A percentile compares a stretch with the other conserved stretches of the same genome.
These are phyloP conservation scores for Lachancea lanzarotensis DNA, from an alignment of 805 yeast genomes.

Conservation along the genomic window DNA sequence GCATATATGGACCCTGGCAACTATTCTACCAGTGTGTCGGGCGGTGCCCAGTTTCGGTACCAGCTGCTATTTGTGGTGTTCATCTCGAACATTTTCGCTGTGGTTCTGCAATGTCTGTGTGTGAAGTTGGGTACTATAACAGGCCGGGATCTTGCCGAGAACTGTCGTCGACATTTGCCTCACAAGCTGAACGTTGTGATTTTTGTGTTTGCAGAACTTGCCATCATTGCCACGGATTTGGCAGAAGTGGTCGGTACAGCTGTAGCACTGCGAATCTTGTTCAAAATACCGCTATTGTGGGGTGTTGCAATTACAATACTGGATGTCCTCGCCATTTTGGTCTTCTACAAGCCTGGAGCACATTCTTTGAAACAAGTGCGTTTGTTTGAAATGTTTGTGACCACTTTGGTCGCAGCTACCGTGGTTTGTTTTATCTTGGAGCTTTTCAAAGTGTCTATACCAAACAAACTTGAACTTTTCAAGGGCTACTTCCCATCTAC, in stretches of 20 bases:
- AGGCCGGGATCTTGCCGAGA: slow-evolving; percentile 84
- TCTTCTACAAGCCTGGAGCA: slow-evolving; percentile 70
- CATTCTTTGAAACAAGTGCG: slow-evolving; percentile 72
- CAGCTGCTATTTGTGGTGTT: slow-evolving; percentile 73
- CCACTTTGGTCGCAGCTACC: slow-evolving; percentile 62
- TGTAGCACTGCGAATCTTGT: slow-evolving; percentile 69
- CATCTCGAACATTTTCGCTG: slow-evolving; percentile 78
- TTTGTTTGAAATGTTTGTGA: slow-evolving; percentile 70
- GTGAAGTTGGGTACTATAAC: slow-evolving; percentile 90
- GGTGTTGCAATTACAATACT: slow-evolving; percentile 78
- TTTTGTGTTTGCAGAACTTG: slow-evolving; percentile 72
- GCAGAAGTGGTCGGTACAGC: slow-evolving; percentile 96
- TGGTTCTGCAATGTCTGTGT: slow-evolving; percentile 78
- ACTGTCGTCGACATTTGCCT: slow-evolving; percentile 73
- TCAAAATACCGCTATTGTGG: slow-evolving; percentile 60
- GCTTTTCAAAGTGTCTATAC: slow-evolving; percentile 51
- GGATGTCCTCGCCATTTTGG: slow-evolving; percentile 70
- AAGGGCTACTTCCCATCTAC: slow-evolving; percentile 67
- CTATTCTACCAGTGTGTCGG: slow-evolving; percentile 89
- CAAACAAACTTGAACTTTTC: slow-evolving; percentile 45
- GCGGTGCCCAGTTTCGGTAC: slow-evolving; percentile 79
- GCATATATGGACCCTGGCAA: slow-evolving; percentile 98
- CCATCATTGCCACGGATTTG: slow-evolving; percentile 85
- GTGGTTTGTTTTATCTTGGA: slow-evolving; percentile 71
- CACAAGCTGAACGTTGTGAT: slow-evolving; percentile 48